A percentile compares a stretch with the other conserved stretches of the same genome.
These are phyloP conservation scores for Acanthamoeba castellanii DNA, from an alignment of 208 protist genomes.

Conservation along the genomic window DNA sequence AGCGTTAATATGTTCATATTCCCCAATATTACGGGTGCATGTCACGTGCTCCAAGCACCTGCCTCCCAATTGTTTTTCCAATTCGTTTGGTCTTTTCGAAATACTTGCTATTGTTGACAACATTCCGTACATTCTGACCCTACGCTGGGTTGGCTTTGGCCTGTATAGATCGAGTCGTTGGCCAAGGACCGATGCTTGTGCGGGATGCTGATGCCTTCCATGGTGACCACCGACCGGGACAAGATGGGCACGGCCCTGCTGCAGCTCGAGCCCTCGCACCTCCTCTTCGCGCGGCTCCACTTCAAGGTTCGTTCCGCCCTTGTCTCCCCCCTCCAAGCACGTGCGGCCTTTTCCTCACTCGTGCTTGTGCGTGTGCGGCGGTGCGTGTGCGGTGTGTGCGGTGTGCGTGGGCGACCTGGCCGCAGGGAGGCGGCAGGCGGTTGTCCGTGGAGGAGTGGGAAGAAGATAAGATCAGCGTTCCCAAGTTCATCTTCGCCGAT, in stretches of 20 bases:
- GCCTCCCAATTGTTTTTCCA: too few relatives aligned
- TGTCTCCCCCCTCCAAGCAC: background rate
- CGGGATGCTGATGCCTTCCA: slow-evolving; percentile 44
- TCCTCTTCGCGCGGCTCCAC: slow-evolving; percentile 21
- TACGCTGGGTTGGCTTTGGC: too few relatives aligned
- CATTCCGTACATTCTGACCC: too few relatives aligned
- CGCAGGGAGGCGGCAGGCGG: slow-evolving; percentile 28
- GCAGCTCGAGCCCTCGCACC: slow-evolving; percentile 27
- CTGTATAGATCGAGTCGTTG: background rate
- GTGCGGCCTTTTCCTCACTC: background rate
- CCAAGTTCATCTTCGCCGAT: slow-evolving; percentile 65
- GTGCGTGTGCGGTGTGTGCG: background rate
- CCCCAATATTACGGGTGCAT: too few relatives aligned
- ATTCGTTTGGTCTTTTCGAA: too few relatives aligned
- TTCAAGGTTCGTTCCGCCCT: slow-evolving; percentile 11
- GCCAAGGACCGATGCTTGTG: background rate
- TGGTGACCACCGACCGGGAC: slow-evolving; percentile 56
- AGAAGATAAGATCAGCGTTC: slow-evolving; percentile 41
- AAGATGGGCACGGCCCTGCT: slow-evolving; percentile 45
- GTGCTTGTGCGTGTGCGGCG: background rate
- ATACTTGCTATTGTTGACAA: too few relatives aligned
- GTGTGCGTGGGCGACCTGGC: background rate
- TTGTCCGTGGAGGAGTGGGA: background rate
- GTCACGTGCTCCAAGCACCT: too few relatives aligned
- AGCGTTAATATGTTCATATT: too few relatives aligned